Evolutionary conservation across 768 basidiomycete species (phyloP), one percentile per base, ranked within the genome.

Genomic region (Gyrodon lividus): DNA sequence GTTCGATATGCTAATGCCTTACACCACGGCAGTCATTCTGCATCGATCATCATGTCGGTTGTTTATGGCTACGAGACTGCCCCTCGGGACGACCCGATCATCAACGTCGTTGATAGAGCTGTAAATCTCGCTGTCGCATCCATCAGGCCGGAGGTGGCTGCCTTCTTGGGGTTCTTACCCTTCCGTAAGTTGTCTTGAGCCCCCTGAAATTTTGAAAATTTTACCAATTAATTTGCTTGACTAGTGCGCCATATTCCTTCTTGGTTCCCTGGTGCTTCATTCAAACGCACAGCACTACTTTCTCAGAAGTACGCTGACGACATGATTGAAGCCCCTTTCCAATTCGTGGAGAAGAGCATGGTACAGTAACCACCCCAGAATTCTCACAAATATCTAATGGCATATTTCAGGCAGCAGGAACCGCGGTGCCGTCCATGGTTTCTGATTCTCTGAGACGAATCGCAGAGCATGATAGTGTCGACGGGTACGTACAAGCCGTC

Each of bases 191-290:
- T 54, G 20, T n/a, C n/a, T 38, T 24, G 20, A 4, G 19, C 35
- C 34, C 16, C 6, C n/a, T 31, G 5, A 19, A 12, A 6, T 28
- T 19, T 23, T 37, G 12, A 24, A 30, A n/a, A 16, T 30, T 48
- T 31, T 22, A 14, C 33, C 28, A 7, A 16, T 28, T 19, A 37
- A 8, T 13, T 5, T 30, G 2, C 40, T 20, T 47, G 5, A 28
- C 7, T 41, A 74, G 72, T 76, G 24, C 62, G 59, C 38, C 55
- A 69, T 30, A 54, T 76, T 14, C 75, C 75, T 4, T 40, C 65
- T 3, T 77, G 75, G 75, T 51, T 73, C 31, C 75, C 76, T 0
- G 74, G 76, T 8, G 66, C 68, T 8, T 63, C 63, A 0, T 73
- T 73, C 43, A 66, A 72, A 51, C 57, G 59, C 38, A 57, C 47